Evolutionary conservation across 1,284 basidiomycete species (phyloP), one percentile per base, ranked within the genome.

Genomic region (Rugosomyces carneus): DNA sequence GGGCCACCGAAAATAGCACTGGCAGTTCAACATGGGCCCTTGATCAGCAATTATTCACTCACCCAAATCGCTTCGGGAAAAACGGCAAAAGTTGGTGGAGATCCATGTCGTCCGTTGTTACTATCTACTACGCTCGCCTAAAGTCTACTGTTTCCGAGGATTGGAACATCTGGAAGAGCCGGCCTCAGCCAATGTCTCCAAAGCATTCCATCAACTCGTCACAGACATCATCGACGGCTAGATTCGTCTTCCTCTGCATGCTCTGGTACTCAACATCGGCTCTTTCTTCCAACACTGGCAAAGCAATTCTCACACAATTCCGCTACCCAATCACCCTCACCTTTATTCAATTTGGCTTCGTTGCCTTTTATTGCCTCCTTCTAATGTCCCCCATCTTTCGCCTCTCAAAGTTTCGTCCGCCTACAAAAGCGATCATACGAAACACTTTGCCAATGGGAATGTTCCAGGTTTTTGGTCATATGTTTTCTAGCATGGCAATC

Each of bases 321-420:
- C 75, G 87, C 53, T 87, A 93, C 66, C 83, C 93, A 21, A 76
- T 95, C 62, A 87, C 93, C 59, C 80, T 99, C 59, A 98, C 96
- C n/a, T 89, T 98, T 61, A 78, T 98, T 56, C 96, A 99, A 65
- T 99, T 99, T 63, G 89, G 83, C 53, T 97, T 98, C 62, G 89
- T 98, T 44, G 87, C 93, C 9, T 72, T 71, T 11, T 95, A 89
- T 66, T 96, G 91, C 60, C 72, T 89, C 49, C 64, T 95, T 40
- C 79, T 85, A 67, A 89, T 87, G 78, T 78, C 81, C 19, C 87
- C 86, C 15, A 56, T 75, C 37, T 66, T 91, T 19, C 79, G 77
- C 32, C 83, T 86, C 63, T 75, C 80, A 37, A 76, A 70, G 50
- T 59, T 94, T 29, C 79, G 87, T 31, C 58, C 62, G 18, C 93